phyloP scores from a whole-genome alignment of 176 grass and related monocot species.

The Aegilops bicornis region DNA sequence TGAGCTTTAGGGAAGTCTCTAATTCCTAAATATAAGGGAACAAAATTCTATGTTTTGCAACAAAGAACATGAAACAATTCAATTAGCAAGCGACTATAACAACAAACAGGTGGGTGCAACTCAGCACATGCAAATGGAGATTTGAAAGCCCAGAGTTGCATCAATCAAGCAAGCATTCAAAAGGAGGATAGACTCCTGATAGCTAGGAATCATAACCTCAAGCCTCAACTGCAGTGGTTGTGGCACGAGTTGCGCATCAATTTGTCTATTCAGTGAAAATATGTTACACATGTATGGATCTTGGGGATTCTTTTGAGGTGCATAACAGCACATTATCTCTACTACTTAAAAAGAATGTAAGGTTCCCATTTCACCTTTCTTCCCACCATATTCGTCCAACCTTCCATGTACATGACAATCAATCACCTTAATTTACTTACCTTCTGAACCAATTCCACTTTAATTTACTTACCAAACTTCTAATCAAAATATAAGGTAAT shows the following conservation, averaged over 20 bases:
- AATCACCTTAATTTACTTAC: too few relatives aligned
- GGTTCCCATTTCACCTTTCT: too few relatives aligned
- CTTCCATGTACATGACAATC: too few relatives aligned
- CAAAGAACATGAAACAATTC: not conserved
- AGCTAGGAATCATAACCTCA: not conserved
- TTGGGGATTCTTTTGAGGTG: not conserved
- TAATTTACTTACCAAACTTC: too few relatives aligned
- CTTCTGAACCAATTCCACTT: too few relatives aligned
- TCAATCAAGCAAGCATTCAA: constrained; percentile 8
- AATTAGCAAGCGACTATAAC: not conserved
- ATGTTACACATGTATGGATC: not conserved
- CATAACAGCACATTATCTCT: not conserved
- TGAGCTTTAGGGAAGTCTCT: not conserved
- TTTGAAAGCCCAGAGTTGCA: not conserved
- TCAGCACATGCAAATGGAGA: constrained; percentile 5
- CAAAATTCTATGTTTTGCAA: not conserved
- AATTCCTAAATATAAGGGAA: not conserved
- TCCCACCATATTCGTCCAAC: too few relatives aligned
- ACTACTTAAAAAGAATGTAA: too few relatives aligned
- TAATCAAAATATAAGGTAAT: too few relatives aligned
- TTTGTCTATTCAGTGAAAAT: not conserved
- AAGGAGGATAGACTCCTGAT: not conserved
- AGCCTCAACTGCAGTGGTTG: constrained; percentile 6
- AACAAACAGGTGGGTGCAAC: constrained; percentile 11
- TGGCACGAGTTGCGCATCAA: not conserved